phyloP scores from a whole-genome alignment of 352 stramenopile genomes.

The Peronosclerospora sorghi region DNA sequence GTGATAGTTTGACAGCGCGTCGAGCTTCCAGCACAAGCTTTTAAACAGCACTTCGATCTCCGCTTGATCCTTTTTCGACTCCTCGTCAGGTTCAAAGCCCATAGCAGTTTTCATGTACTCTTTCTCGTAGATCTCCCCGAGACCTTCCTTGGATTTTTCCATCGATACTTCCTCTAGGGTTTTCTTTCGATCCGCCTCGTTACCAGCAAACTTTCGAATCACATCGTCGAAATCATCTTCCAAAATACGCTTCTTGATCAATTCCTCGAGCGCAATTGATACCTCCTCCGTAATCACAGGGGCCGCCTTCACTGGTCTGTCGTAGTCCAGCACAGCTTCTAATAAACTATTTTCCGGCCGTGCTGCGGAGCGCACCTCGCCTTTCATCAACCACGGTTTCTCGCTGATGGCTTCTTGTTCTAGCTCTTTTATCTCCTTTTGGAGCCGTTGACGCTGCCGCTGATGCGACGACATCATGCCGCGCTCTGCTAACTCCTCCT shows the following conservation, averaged over 20 bases:
- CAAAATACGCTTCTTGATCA: conserved; percentile 91
- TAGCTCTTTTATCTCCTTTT: conserved; percentile 80
- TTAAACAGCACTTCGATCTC: conserved; percentile 93
- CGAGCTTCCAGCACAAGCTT: conserved; percentile 90
- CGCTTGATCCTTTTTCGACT: conserved; percentile 87
- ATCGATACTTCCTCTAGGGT: conserved; percentile 90
- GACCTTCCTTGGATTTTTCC: conserved; percentile 85
- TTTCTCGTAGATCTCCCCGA: conserved; percentile 92
- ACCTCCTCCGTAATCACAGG: conserved; percentile 89
- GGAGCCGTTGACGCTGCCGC: conserved; percentile 47
- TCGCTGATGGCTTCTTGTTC: conserved; percentile 85
- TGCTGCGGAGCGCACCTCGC: conserved; percentile 78
- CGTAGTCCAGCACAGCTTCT: conserved; percentile 89
- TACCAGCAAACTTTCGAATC: conserved; percentile 78
- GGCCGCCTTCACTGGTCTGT: conserved; percentile 84
- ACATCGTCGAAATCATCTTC: conserved; percentile 94
- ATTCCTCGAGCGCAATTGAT: conserved; percentile 86
- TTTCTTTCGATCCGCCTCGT: conserved; percentile 64
- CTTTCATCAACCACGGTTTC: conserved; percentile 90
- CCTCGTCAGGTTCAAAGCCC: conserved; percentile 87
- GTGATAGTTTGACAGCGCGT: conserved; percentile 93
- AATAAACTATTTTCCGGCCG: conserved; percentile 90
- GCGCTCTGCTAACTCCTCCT: conserved; percentile 63
- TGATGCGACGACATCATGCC: conserved; percentile 76
- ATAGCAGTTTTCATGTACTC: conserved; percentile 93